phyloP scores from a whole-genome alignment of 495 filamentous ascomycete genomes.

The Aspergillus heteromorphus region DNA sequence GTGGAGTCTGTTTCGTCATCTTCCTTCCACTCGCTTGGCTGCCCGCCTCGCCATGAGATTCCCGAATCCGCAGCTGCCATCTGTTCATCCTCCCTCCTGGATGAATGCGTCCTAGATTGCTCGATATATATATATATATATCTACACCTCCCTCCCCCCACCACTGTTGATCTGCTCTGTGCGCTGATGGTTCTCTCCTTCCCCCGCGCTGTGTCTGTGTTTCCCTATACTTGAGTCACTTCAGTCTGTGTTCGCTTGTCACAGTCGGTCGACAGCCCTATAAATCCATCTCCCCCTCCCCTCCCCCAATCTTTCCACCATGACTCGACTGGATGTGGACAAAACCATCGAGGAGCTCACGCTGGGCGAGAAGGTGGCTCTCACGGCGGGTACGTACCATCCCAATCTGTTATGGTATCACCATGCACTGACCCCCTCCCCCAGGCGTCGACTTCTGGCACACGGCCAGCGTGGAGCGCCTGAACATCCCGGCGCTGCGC shows the following conservation, averaged over 20 bases:
- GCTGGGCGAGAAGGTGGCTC: slow-evolving; percentile 55
- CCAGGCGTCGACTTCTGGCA: slow-evolving; percentile 74
- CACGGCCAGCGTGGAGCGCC: slow-evolving; percentile 59
- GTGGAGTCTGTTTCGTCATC: background rate
- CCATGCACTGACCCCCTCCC: no score
- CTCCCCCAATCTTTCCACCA: slow-evolving; percentile 20
- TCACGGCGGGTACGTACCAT: slow-evolving; percentile 49
- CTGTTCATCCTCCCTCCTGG: no score
- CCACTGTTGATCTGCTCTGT: no score
- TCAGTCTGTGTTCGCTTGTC: background rate
- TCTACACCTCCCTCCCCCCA: no score
- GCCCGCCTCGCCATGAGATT: background rate
- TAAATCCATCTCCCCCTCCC: background rate
- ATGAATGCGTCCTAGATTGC: no score
- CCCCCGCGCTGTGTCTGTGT: no score
- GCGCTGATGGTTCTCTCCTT: no score
- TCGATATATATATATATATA: no score
- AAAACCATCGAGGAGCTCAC: slow-evolving; percentile 57
- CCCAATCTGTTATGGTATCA: no score
- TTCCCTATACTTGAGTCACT: background rate
- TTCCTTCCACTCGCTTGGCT: background rate
- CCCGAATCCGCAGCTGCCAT: no score
- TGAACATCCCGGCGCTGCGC: slow-evolving; percentile 64
- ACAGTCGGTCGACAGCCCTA: no score
- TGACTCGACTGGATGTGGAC: slow-evolving; percentile 59